A percentile compares a stretch with the other conserved stretches of the same genome.
Conservation (phyloP, 2,329 filamentous ascomycete species). For the Penicillium olsonii region DNA sequence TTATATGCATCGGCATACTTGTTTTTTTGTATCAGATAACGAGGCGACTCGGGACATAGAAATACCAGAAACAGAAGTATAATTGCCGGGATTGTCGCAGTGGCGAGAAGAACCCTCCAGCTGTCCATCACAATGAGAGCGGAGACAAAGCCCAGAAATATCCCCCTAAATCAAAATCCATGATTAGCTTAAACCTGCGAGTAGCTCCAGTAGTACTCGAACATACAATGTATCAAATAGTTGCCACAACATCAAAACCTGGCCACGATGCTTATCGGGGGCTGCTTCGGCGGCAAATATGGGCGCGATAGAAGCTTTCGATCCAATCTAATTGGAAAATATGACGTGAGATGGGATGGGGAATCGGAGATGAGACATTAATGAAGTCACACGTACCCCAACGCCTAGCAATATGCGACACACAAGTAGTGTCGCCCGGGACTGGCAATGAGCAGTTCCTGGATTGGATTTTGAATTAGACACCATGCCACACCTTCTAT, state of each 20-base stretch:
- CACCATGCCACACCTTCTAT: neutral
- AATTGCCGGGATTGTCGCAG: constrained; percentile 1
- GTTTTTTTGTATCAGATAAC: constrained; percentile 17
- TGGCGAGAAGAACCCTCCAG: neutral
- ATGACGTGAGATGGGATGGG: neutral
- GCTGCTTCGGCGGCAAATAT: constrained; percentile 25
- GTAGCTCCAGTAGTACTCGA: neutral
- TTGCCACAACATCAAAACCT: constrained; percentile 27
- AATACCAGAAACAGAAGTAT: constrained; percentile 1
- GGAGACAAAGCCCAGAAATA: constrained; percentile 1
- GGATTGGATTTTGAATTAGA: neutral
- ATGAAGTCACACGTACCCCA: constrained; percentile 15
- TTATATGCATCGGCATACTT: neutral
- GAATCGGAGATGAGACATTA: neutral
- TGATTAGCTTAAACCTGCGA: neutral
- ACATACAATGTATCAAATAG: constrained; percentile 25
- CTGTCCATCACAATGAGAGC: neutral
- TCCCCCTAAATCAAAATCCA: neutral
- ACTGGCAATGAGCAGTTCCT: constrained; percentile 13
- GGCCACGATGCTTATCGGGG: constrained; percentile 18
- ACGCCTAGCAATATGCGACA: constrained; percentile 33
- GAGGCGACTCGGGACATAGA: neutral
- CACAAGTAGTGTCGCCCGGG: constrained; percentile 29
- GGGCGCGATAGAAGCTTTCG: constrained; percentile 27
- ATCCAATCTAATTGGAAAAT: constrained; percentile 19